Evolutionary conservation across 2,329 filamentous ascomycete genomes (phyloP).

Genomic region (Ophiostoma sp.): DNA sequence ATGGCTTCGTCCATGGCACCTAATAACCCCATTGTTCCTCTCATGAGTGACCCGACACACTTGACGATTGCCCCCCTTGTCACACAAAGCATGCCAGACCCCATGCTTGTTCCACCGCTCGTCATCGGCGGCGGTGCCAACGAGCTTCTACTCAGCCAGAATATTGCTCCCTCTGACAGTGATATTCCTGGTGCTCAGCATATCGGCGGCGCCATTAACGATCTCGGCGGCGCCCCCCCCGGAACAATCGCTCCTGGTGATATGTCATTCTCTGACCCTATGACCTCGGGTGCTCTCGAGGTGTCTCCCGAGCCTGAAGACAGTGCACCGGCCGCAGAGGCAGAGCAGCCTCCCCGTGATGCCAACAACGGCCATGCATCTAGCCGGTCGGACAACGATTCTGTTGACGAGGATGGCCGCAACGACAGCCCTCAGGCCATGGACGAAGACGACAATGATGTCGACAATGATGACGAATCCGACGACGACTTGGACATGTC

Average conservation of each 20-base stretch:
- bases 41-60: not conserved
- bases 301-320: slow-evolving; percentile 18
- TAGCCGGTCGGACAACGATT: too few relatives aligned
- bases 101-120: slow-evolving; percentile 9
- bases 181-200: slow-evolving; percentile 10
- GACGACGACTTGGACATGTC: slow-evolving; percentile 13
- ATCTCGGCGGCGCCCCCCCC: not conserved
- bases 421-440: not conserved
- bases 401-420: too few relatives aligned
- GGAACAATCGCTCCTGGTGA: slow-evolving; percentile 13
- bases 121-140: slow-evolving; percentile 2
- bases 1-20: not conserved
- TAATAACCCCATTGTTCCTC: slow-evolving; percentile 2
- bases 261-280: not conserved
- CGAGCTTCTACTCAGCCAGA: not conserved
- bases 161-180: not conserved
- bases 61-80: too few relatives aligned
- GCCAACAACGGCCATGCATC: too few relatives aligned
- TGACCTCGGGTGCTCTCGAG: slow-evolving; percentile 7
- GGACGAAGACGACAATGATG: slow-evolving; percentile 8
- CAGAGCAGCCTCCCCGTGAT: too few relatives aligned
- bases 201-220: too few relatives aligned
- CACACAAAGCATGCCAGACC: not conserved
- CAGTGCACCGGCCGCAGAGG: not conserved
- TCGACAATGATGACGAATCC: slow-evolving; percentile 10